Conservation (phyloP, 345 rosid genomes). For the Odontarrhena argentea region DNA sequence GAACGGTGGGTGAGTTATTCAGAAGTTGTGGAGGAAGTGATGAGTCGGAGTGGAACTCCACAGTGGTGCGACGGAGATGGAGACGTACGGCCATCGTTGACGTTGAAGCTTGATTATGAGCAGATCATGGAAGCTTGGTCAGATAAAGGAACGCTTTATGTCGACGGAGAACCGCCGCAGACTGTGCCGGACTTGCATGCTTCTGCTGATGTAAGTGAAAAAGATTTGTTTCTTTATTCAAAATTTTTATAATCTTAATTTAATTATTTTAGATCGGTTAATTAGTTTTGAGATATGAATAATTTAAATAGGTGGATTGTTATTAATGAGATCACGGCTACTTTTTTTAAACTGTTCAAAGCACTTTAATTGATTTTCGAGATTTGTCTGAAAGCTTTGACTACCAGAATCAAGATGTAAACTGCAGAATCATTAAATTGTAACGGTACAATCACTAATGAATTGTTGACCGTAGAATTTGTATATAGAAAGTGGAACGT, state of each 20-base stretch:
- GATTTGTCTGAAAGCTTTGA: conserved; percentile 9
- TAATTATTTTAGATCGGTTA: no score
- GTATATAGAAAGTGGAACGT: no score
- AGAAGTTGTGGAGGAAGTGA: conserved; percentile 79
- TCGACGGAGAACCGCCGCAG: conserved; percentile 62
- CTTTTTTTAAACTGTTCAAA: conserved; percentile 3
- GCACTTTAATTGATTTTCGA: neutral
- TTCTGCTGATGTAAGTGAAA: conserved; percentile 46
- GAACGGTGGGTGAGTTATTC: conserved; percentile 88
- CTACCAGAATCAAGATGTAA: neutral
- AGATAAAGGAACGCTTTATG: conserved; percentile 69
- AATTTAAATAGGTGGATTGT: neutral
- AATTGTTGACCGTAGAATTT: no score
- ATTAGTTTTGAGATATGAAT: neutral
- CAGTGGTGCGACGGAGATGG: conserved; percentile 35
- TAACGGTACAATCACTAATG: no score
- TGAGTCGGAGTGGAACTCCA: conserved; percentile 42
- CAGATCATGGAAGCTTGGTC: conserved; percentile 86
- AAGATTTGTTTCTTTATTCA: conserved; percentile 31
- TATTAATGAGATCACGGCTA: conserved; percentile 21
- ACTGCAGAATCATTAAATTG: no score
- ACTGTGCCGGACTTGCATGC: conserved; percentile 73
- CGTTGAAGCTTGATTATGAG: conserved; percentile 83
- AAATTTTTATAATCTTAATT: neutral
- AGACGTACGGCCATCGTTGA: conserved; percentile 41